Percentiles rank a stretch among this genome's conserved stretches.
Evolutionary conservation across 805 yeast genomes (phyloP).

Genomic region (Metschnikowia colocasiae): DNA sequence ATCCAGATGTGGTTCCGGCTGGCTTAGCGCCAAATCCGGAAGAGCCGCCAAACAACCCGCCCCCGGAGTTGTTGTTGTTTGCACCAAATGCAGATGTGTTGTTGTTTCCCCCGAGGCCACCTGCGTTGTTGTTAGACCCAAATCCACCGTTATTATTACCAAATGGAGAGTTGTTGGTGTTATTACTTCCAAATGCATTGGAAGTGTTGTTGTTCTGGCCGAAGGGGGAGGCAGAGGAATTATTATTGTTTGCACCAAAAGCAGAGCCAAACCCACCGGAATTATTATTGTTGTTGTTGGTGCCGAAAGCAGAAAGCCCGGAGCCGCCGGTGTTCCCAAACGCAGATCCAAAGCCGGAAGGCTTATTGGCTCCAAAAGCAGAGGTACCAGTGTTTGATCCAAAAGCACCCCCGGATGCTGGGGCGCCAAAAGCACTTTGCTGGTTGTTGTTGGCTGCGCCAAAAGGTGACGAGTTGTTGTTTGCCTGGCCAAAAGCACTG

Average conservation of each 20-base stretch:
- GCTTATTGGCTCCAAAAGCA: constrained; percentile 19
- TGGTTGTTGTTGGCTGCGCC: constrained; percentile 13
- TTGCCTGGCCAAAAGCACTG: constrained; percentile 16
- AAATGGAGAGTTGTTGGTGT: constrained; percentile 18
- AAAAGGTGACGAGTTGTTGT: constrained; percentile 13
- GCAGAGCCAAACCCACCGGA: constrained; percentile 19
- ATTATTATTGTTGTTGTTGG: constrained; percentile 23
- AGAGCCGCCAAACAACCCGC: constrained; percentile 29
- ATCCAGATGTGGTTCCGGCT: constrained; percentile 1
- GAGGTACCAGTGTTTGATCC: constrained; percentile 9
- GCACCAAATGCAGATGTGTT: constrained; percentile 13
- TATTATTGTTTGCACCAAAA: constrained; percentile 14
- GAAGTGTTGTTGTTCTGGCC: constrained; percentile 15
- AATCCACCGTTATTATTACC: constrained; percentile 13
- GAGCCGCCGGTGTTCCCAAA: constrained; percentile 23
- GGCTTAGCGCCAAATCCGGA: constrained; percentile 31
- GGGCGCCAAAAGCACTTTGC: constrained; percentile 3
- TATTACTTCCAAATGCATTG: constrained; percentile 30
- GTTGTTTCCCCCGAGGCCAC: constrained; percentile 14
- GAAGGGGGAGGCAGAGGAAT: constrained; percentile 10
- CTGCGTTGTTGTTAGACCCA: constrained; percentile 12
- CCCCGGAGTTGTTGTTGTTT: constrained; percentile 8
- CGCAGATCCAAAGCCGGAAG: constrained; percentile 26
- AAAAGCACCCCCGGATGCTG: constrained; percentile 9
- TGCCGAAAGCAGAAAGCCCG: constrained; percentile 19